Conservation (phyloP, 371 early-diverging fungal genomes). For the Furculomyces boomerangus region DNA sequence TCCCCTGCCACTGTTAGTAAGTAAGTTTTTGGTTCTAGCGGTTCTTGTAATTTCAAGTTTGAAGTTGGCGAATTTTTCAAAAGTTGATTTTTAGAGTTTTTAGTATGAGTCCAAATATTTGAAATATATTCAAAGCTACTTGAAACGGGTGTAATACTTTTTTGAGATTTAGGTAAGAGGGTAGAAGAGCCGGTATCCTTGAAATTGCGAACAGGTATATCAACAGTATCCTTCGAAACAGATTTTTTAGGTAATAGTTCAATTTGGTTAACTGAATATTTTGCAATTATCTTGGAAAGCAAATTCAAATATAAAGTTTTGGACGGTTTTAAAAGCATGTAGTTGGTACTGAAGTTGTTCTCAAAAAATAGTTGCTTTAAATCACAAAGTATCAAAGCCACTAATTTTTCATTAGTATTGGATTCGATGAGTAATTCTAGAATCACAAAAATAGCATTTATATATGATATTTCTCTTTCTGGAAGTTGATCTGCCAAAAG, state of each 20-base stretch:
- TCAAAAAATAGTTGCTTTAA: neutral
- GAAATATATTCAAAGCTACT: too few species aligned
- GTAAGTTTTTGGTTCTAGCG: too few species aligned
- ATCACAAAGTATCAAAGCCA: neutral
- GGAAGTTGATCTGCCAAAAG: neutral
- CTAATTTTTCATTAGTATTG: neutral
- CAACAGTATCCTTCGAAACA: neutral
- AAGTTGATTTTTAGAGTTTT: too few species aligned
- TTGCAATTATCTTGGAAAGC: neutral
- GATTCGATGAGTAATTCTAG: slow-evolving; percentile 5
- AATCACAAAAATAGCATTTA: slow-evolving; percentile 9
- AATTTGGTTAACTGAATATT: neutral
- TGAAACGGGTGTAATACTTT: too few species aligned
- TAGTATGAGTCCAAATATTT: too few species aligned
- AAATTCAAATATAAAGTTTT: too few species aligned
- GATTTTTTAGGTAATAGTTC: neutral
- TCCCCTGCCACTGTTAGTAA: too few species aligned
- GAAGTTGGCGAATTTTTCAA: too few species aligned
- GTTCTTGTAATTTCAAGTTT: too few species aligned
- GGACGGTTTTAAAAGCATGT: neutral
- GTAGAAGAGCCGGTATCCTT: neutral
- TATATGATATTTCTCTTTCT: slow-evolving; percentile 7
- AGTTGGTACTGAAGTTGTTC: neutral
- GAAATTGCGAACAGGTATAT: neutral
- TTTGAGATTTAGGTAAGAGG: too few species aligned